Evolutionary conservation across 495 filamentous ascomycete species (phyloP), one percentile per base, ranked within the genome.

Genomic region (Parachaetomium inaequale): DNA sequence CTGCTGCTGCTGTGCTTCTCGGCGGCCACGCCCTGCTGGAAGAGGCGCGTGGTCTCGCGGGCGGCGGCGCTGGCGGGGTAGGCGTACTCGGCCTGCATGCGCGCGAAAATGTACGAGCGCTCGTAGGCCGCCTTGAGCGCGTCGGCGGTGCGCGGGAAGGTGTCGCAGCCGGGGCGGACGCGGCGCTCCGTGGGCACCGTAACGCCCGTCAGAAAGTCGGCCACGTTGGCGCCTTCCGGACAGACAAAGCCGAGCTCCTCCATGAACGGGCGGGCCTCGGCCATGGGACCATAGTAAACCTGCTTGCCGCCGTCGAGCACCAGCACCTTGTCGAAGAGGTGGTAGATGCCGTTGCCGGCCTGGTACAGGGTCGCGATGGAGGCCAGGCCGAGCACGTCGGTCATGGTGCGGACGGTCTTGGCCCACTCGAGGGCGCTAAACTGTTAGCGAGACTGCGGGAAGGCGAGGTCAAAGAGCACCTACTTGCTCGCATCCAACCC

Each of bases 301-400:
- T 87, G 72, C n/a, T 82, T 76, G 7, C 86, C 87, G 67, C 82
- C 81, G 61, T 87, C 86, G 0, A 90, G 68, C 0, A 88, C 81
- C n/a, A 77, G 70, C 4, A 83, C 82, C 64, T 85, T 86, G 69
- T 87, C 83, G 58, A 86, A 88, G 34, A 82, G 72, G 43, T 88
- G 78, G 61, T 88, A 89, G 34, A 87, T 85, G 15, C 76, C 76
- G 59, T 92, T 85, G 50, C 83, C 82, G 6, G 87, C 88, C 68
- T 93, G 88, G 67, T 93, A 92, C 34, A 92, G 83, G 0, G 87
- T 83, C 11, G 90, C 86, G 34, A 83, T 71, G 19, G 82, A 79
- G 6, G 84, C 83, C 12, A 81, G 76, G 2, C 83, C 79, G 38
- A 72, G 71, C 38, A 85, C 74, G 46, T 86, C 80, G 6, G 87